Conservation (phyloP, 345 rosid species). For the Brassica incana region DNA sequence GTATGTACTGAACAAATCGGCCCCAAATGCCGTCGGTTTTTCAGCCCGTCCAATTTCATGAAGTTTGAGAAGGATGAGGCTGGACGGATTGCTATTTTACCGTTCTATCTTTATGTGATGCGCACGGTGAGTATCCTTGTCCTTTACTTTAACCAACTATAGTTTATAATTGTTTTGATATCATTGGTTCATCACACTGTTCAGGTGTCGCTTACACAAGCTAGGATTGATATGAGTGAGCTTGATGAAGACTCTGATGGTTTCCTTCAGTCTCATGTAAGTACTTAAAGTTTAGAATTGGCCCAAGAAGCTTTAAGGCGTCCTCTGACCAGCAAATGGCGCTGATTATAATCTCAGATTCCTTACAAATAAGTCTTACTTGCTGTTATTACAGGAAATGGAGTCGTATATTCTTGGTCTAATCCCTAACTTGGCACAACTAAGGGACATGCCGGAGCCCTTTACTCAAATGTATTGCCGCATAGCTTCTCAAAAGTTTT, state of each 20-base stretch:
- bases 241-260: slow-evolving; percentile 99
- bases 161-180: slow-evolving; percentile 16
- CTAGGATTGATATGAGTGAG: slow-evolving; percentile 99
- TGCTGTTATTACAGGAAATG: slow-evolving; percentile 72
- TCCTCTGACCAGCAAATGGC: background rate
- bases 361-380: slow-evolving; percentile 10
- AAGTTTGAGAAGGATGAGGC: slow-evolving; percentile 99
- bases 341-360: background rate
- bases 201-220: slow-evolving; percentile 98
- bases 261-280: slow-evolving; percentile 87
- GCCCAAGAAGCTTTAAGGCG: background rate
- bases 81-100: slow-evolving; percentile 96
- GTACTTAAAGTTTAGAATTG: slow-evolving; percentile 9
- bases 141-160: background rate
- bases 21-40: slow-evolving; percentile 93
- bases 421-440: slow-evolving; percentile 95
- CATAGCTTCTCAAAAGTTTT: slow-evolving; percentile 96
- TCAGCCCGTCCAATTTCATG: slow-evolving; percentile 98
- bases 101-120: slow-evolving; percentile 98
- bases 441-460: slow-evolving; percentile 85
- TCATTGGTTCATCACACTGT: slow-evolving; percentile 26
- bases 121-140: slow-evolving; percentile 69
- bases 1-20: slow-evolving; percentile 98
- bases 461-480: slow-evolving; percentile 93
- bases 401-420: slow-evolving; percentile 90